phyloP scores from a whole-genome alignment of 148 eudicot species.

The Rhododendron kiyosumense region DNA sequence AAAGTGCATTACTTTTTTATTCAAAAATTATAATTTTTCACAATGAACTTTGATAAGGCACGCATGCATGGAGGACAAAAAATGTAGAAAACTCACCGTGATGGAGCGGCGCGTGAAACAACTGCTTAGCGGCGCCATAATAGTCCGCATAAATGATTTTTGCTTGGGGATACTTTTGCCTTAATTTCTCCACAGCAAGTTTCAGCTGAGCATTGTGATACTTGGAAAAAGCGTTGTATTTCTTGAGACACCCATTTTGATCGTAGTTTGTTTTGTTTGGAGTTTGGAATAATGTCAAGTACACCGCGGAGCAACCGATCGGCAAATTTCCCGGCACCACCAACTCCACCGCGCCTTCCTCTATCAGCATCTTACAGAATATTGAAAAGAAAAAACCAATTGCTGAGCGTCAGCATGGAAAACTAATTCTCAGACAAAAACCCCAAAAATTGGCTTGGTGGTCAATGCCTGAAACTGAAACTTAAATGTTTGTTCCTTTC shows the following conservation, averaged over 20 bases:
- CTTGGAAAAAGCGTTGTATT: constrained; percentile 54
- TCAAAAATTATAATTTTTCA: too few relatives aligned
- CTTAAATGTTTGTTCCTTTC: too few relatives aligned
- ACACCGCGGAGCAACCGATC: constrained; percentile 52
- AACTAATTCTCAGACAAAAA: neutral
- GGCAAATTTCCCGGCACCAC: constrained; percentile 70
- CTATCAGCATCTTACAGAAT: constrained; percentile 42
- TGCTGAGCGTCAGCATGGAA: neutral
- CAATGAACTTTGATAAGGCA: too few relatives aligned
- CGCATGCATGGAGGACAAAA: too few relatives aligned
- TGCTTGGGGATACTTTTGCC: constrained; percentile 47
- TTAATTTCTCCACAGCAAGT: constrained; percentile 41
- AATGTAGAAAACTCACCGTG: constrained; percentile 33
- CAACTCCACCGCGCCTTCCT: constrained; percentile 53
- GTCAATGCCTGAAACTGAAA: too few relatives aligned
- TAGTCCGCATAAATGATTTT: constrained; percentile 64
- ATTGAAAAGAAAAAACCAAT: neutral
- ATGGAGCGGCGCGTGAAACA: constrained; percentile 45
- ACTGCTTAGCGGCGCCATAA: constrained; percentile 47
- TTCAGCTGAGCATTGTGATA: constrained; percentile 57
- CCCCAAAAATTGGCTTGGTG: too few relatives aligned
- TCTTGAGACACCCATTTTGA: constrained; percentile 52
- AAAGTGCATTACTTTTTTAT: too few relatives aligned
- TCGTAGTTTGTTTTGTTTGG: constrained; percentile 45
- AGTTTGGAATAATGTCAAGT: constrained; percentile 47